Evolutionary conservation across 192 early-diverging fungal genomes (phyloP).

Genomic region (Backusella australiensis): DNA sequence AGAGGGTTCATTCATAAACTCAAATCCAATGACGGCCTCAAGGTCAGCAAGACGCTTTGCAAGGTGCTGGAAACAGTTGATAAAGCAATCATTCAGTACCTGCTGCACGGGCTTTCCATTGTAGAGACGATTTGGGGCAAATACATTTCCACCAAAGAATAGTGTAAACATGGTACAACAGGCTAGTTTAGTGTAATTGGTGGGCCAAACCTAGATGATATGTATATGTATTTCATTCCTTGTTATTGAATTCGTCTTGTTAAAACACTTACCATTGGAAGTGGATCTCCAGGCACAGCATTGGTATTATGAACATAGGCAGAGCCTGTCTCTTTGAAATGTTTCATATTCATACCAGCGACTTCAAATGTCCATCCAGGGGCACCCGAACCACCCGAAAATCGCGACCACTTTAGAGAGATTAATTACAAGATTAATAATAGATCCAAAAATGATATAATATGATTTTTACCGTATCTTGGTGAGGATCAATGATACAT

Average conservation of each 20-base stretch:
- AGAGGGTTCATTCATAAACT: conserved; percentile 57
- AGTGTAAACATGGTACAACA: conserved; percentile 83
- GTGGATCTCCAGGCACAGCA: conserved; percentile 44
- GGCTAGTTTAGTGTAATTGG: conserved; percentile 85
- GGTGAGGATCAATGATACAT: conserved; percentile 88
- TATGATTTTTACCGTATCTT: conserved; percentile 62
- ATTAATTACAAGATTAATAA: background rate
- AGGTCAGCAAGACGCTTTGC: conserved; percentile 65
- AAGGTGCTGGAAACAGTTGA: conserved; percentile 67
- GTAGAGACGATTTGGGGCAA: conserved; percentile 67
- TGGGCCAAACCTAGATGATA: conserved; percentile 69
- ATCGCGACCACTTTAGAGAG: conserved; percentile 56
- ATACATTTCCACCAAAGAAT: conserved; percentile 75
- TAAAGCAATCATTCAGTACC: conserved; percentile 65
- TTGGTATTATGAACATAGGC: conserved; percentile 77
- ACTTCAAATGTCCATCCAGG: conserved; percentile 88
- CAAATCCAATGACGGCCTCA: conserved; percentile 71
- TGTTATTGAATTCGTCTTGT: background rate
- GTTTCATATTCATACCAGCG: conserved; percentile 67
- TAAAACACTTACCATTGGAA: conserved; percentile 31
- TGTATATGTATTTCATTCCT: background rate
- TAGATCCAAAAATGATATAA: too few relatives aligned
- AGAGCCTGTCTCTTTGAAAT: conserved; percentile 75
- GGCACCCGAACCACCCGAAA: conserved; percentile 80
- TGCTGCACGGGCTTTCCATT: conserved; percentile 64